Evolutionary conservation across 371 early-diverging fungal species (phyloP).

Genomic region (Mucor ambiguus): DNA sequence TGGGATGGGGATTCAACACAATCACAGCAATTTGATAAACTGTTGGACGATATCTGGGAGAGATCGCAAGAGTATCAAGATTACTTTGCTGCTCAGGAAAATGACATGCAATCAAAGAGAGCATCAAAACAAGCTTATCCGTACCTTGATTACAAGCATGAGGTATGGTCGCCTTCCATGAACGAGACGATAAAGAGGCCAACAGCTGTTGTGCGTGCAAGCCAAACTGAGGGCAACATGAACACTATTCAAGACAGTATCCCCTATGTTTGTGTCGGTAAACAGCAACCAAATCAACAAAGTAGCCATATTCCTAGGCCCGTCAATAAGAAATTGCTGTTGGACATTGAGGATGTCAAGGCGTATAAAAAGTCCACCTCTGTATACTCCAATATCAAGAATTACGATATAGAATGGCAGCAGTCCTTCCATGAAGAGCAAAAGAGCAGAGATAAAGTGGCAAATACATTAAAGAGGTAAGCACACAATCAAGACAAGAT

Average conservation of each 20-base stretch:
- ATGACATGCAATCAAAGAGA: neutral
- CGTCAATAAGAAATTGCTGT: neutral
- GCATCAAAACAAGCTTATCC: neutral
- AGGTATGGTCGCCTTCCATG: slow-evolving; percentile 6
- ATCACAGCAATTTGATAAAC: slow-evolving; percentile 20
- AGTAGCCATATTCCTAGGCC: neutral
- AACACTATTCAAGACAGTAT: slow-evolving; percentile 6
- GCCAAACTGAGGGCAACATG: slow-evolving; percentile 19
- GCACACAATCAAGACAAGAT: neutral
- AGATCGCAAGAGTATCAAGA: slow-evolving; percentile 27
- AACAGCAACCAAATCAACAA: neutral
- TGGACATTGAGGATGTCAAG: slow-evolving; percentile 24
- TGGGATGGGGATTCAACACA: slow-evolving; percentile 21
- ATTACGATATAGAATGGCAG: slow-evolving; percentile 34
- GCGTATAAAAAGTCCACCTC: slow-evolving; percentile 23
- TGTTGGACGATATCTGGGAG: slow-evolving; percentile 27
- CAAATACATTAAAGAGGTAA: slow-evolving; percentile 35
- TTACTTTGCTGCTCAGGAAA: slow-evolving; percentile 20
- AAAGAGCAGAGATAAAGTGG: slow-evolving; percentile 28
- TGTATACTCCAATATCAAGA: slow-evolving; percentile 18
- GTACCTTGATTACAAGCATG: neutral
- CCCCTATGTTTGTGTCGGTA: slow-evolving; percentile 16
- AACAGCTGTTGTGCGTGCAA: neutral
- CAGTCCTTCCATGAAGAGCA: slow-evolving; percentile 28
- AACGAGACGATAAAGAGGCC: neutral